Percentiles rank a stretch among this genome's conserved stretches.
These are phyloP conservation scores for Solanum corneliomulleri DNA, from an alignment of 257 asterid genomes.

Conservation along the genomic window DNA sequence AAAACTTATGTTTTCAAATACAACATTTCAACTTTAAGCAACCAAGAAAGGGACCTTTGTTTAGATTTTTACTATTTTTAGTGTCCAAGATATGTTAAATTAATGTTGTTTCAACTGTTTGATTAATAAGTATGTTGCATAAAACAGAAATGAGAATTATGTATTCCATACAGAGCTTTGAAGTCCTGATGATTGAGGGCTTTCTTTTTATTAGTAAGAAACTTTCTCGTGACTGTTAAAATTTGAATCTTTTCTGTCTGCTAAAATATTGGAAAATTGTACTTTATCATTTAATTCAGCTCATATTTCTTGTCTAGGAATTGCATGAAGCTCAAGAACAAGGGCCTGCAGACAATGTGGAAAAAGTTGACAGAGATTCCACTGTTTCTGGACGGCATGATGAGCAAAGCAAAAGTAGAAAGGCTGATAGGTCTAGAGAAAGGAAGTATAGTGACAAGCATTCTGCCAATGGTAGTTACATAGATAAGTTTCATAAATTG, in stretches of 20 bases:
- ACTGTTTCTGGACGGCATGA: slow-evolving; percentile 14
- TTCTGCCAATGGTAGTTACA: slow-evolving; percentile 27
- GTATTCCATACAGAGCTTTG: slow-evolving; percentile 32
- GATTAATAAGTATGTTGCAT: slow-evolving; percentile 23
- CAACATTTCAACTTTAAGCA: neutral
- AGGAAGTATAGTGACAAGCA: slow-evolving; percentile 12
- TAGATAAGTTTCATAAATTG: slow-evolving; percentile 5
- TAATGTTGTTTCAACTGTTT: slow-evolving; percentile 6
- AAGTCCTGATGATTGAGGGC: slow-evolving; percentile 72
- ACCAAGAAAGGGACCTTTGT: neutral
- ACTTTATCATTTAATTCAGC: neutral
- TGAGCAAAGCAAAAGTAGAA: slow-evolving; percentile 20
- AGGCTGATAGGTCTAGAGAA: slow-evolving; percentile 1
- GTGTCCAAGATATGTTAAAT: neutral
- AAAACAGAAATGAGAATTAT: slow-evolving; percentile 21
- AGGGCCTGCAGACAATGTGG: slow-evolving; percentile 7
- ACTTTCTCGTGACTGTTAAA: slow-evolving; percentile 4
- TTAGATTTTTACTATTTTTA: neutral
- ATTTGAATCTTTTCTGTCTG: neutral
- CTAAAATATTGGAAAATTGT: neutral
- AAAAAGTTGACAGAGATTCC: slow-evolving; percentile 9
- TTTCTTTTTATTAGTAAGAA: slow-evolving; percentile 71
- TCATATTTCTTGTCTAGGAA: slow-evolving; percentile 30
- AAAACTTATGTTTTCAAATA: neutral
- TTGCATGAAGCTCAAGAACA: neutral